A percentile compares a stretch with the other conserved stretches of the same genome.
Evolutionary conservation across 2,329 filamentous ascomycete species (phyloP).

Genomic region (Plectosphaerella cucumerina): DNA sequence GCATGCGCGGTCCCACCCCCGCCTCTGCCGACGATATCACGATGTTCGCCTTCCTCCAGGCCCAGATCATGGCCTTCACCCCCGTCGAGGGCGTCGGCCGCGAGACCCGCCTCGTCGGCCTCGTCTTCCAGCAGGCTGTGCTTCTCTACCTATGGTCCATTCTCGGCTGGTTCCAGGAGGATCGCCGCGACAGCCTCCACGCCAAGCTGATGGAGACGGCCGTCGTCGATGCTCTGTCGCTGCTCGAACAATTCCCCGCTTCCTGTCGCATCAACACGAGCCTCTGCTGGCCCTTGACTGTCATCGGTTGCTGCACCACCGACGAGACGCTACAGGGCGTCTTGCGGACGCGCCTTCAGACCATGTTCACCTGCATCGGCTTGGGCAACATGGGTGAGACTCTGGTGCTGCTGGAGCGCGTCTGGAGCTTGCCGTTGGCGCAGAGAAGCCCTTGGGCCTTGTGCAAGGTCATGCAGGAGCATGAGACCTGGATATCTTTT

Average conservation of each 20-base stretch:
- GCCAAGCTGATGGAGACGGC: slow-evolving; percentile 11
- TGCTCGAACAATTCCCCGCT: slow-evolving; percentile 25
- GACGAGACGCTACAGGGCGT: slow-evolving; percentile 29
- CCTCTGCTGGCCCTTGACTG: slow-evolving; percentile 32
- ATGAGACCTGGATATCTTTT: slow-evolving; percentile 45
- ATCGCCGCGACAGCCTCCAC: not conserved
- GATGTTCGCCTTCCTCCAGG: slow-evolving; percentile 36
- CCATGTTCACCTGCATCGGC: slow-evolving; percentile 31
- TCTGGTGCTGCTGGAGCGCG: slow-evolving; percentile 32
- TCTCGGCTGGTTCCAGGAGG: not conserved
- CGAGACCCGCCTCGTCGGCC: slow-evolving; percentile 33
- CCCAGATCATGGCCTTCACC: slow-evolving; percentile 33
- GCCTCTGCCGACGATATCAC: slow-evolving; percentile 36
- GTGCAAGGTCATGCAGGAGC: slow-evolving; percentile 38
- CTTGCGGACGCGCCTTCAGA: slow-evolving; percentile 25
- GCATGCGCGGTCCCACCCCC: slow-evolving; percentile 27
- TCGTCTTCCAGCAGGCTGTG: slow-evolving; percentile 40
- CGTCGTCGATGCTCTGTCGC: slow-evolving; percentile 22
- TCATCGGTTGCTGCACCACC: slow-evolving; percentile 30
- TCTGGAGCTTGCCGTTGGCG: slow-evolving; percentile 26
- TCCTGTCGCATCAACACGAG: slow-evolving; percentile 32
- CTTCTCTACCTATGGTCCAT: slow-evolving; percentile 32
- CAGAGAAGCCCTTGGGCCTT: slow-evolving; percentile 37
- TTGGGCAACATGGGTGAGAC: slow-evolving; percentile 42
- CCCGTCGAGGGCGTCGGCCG: slow-evolving; percentile 27